These are phyloP conservation scores for Turritis glabra DNA, from an alignment of 345 rosid species.

Conservation along the genomic window DNA sequence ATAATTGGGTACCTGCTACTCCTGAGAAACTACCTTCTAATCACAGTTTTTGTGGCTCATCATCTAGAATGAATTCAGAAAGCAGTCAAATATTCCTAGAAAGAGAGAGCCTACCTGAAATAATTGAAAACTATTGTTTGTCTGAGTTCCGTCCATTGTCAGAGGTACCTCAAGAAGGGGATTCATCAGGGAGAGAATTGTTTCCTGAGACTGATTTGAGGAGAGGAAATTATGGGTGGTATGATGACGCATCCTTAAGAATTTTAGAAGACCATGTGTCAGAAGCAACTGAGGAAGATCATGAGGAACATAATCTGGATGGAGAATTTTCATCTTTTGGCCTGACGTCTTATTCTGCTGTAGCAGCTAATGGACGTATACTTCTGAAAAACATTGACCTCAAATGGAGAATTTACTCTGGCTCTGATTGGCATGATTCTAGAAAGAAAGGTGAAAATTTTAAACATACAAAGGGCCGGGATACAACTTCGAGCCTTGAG, in stretches of 20 bases:
- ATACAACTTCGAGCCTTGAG: conserved; percentile 64
- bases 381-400: conserved; percentile 59
- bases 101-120: conserved; percentile 56
- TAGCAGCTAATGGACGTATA: conserved; percentile 57
- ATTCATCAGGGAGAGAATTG: conserved; percentile 41
- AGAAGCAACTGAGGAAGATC: conserved; percentile 54
- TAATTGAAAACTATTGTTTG: conserved; percentile 80
- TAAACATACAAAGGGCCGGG: conserved; percentile 48
- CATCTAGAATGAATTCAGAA: conserved; percentile 48
- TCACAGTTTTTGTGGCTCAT: conserved; percentile 45
- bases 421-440: conserved; percentile 71
- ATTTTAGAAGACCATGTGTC: conserved; percentile 80
- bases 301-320: conserved; percentile 45
- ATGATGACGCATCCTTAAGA: conserved; percentile 52
- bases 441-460: conserved; percentile 35
- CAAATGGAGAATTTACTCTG: conserved; percentile 82
- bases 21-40: conserved; percentile 42
- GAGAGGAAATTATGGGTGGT: conserved; percentile 77
- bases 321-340: conserved; percentile 43
- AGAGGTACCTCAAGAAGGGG: conserved; percentile 54
- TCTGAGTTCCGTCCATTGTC: conserved; percentile 60
- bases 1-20: conserved; percentile 42
- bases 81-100: conserved; percentile 55
- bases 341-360: conserved; percentile 42
- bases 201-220: conserved; percentile 47